Evolutionary conservation across 2,329 filamentous ascomycete species (phyloP), one percentile per base, ranked within the genome.

Genomic region (Blastomyces silverae): DNA sequence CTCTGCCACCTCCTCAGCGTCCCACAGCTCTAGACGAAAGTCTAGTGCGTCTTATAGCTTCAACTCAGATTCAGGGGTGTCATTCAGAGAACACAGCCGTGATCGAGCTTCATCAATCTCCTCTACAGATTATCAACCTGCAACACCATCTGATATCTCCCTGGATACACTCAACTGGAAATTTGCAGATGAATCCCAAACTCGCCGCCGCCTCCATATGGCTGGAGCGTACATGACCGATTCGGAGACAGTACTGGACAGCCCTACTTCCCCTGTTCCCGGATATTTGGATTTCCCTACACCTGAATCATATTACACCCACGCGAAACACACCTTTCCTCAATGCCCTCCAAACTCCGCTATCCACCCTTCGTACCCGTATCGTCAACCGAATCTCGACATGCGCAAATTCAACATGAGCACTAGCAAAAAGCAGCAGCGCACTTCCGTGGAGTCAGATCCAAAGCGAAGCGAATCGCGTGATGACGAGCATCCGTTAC

Each of bases 401-500:
- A 61, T 50, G 42, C 39, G 44, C 28, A 61, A 61, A 50, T 34
- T 61, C 3, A 50, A 22, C 11, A n/a, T 50, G 22, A 61, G 58
- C 28, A 13, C 42, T 3, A 62, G 15, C 44, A 55, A 46, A 58
- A 42, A 22, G 25, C 53, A 56, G 34, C 37, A 39, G 15, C 62
- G 50, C 15, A 17, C 50, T 31, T 63, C 62, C 20, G 11, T 58
- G 53, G 39, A 63, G 17, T 48, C 62, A 22, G 62, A 22, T 22
- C 11, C 52, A 34, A 61, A 61, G 17, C 50, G 42, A 58, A 37
- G 68, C 69, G 37, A 68, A 71, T 57, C 70, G 71, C 13, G 69
- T 67, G 69, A 75, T 69, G 37, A 67, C 64, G 42, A 71, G 37
- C 55, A 37, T 46, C 76, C 75, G 3, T 90, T 91, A 0, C 83